Evolutionary conservation across 139 green algal genomes (phyloP), one percentile per base, ranked within the genome.

Genomic region (Micractinium sp.): DNA sequence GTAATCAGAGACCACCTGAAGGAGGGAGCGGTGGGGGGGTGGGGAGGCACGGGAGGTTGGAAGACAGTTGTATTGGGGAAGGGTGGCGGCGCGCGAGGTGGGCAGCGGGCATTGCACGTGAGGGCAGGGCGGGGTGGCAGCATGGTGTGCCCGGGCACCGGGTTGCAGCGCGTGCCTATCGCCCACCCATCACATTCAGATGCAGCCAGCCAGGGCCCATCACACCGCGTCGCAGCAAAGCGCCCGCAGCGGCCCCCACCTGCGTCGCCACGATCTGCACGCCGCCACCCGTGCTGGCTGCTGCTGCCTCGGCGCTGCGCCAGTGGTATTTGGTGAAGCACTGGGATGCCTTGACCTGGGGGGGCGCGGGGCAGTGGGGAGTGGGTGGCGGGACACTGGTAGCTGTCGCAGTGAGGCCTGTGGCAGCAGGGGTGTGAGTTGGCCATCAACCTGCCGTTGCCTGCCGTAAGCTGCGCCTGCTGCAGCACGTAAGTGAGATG

Each of bases 291-390:
- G 88, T 79, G 5, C 82, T 84, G 3, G 60, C 87, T 3, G 75
- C 80, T 16, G 87, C 81, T 1, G 87, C 92, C 14, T 87, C 89
- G n/a, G 66, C 61, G 38, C 39, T 87, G 31, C 94, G 83, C 92
- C 93, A 98, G 87, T 95, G 94, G 92, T 96, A 98, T 89, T 98
- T 98, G 56, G 95, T 98, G 93, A 95, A 98, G 89, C 95, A 97
- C 89, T 96, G 96, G 61, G 88, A 95, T 61, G 94, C 96, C 86
- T 97, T 97, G 36, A 97, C 90, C 47, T 93, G 92, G 23, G 9
- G 38, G 12, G 29, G 14, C n/a, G 47, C 47, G 9, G 47, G 47
- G 47, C 47, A 56, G 47, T 5, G 9, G 9, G 7, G 47, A 56
- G 47, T 56, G 5, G 47, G 47, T 56, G 47, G 7, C 47, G 5